Evolutionary conservation across 305 asterid species (phyloP).

Genomic region (Fraxinus velutina): DNA sequence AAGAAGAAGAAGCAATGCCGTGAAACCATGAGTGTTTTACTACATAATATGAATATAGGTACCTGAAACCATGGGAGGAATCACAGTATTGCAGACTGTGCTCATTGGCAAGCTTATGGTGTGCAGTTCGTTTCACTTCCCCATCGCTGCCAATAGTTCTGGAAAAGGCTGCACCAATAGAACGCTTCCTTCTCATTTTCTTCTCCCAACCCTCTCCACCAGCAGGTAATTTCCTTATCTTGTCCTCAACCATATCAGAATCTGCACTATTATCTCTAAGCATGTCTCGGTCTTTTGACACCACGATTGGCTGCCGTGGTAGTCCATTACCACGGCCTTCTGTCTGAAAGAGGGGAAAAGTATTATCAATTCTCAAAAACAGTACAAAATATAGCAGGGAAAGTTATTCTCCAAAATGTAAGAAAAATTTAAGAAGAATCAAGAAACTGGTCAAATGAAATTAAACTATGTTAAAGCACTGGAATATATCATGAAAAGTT

Average conservation of each 20-base stretch:
- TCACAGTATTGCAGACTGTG: slow-evolving; percentile 62
- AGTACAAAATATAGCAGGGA: slow-evolving; percentile 1
- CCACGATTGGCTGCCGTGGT: slow-evolving; percentile 55
- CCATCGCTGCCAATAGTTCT: slow-evolving; percentile 72
- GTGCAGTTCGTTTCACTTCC: slow-evolving; percentile 61
- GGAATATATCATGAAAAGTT: not conserved
- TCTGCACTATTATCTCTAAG: slow-evolving; percentile 56
- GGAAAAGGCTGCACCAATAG: slow-evolving; percentile 73
- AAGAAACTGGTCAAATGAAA: not conserved
- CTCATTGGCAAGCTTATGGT: slow-evolving; percentile 64
- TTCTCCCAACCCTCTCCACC: slow-evolving; percentile 98
- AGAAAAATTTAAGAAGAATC: not conserved
- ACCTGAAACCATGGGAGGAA: slow-evolving; percentile 71
- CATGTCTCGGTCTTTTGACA: slow-evolving; percentile 68
- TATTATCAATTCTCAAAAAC: slow-evolving; percentile 3
- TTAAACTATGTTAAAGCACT: slow-evolving; percentile 6
- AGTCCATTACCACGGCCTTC: slow-evolving; percentile 64
- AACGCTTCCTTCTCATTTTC: slow-evolving; percentile 93
- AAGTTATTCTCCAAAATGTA: slow-evolving; percentile 5
- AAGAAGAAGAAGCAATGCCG: not conserved
- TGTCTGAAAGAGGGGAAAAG: slow-evolving; percentile 44
- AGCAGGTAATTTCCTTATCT: slow-evolving; percentile 79
- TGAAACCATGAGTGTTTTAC: slow-evolving; percentile 13
- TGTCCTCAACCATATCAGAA: slow-evolving; percentile 68
- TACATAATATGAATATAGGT: slow-evolving; percentile 22